Evolutionary conservation across 805 yeast genomes (phyloP).

Genomic region (Kodamaea restingae): DNA sequence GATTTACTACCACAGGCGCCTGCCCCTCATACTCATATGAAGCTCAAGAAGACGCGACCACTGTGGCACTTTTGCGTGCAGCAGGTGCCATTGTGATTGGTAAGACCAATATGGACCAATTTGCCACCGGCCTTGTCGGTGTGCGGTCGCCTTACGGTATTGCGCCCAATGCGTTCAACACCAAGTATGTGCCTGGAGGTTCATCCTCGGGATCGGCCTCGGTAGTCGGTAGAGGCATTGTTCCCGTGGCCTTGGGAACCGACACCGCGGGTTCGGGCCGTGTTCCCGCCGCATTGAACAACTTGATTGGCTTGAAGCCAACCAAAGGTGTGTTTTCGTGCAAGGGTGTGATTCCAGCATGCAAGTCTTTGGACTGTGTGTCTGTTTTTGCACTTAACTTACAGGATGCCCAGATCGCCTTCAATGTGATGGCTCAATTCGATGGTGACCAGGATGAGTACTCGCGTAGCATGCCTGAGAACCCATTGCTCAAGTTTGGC

Average conservation of each 20-base stretch:
- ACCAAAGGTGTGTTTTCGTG: conserved; percentile 85
- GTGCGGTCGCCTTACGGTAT: conserved; percentile 92
- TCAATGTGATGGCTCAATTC: conserved; percentile 64
- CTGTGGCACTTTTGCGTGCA: conserved; percentile 67
- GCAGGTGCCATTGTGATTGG: conserved; percentile 93
- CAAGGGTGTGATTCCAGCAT: conserved; percentile 94
- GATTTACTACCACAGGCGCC: conserved; percentile 87
- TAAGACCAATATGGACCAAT: conserved; percentile 93
- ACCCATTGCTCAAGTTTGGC: conserved; percentile 59
- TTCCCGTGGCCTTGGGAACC: conserved; percentile 87
- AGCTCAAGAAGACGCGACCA: conserved; percentile 71
- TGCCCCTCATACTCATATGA: conserved; percentile 78
- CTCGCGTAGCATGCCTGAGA: conserved; percentile 69
- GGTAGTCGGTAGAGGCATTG: conserved; percentile 84
- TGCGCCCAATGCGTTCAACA: conserved; percentile 74
- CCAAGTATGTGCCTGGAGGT: conserved; percentile 86
- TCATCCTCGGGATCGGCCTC: conserved; percentile 95
- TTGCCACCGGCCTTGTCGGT: conserved; percentile 97
- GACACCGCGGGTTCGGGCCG: conserved; percentile 99
- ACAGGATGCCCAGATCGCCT: conserved; percentile 77
- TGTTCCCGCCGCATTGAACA: conserved; percentile 94
- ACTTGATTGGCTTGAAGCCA: conserved; percentile 88
- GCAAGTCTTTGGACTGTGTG: conserved; percentile 90
- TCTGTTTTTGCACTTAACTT: conserved; percentile 77
- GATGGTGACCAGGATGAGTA: conserved; percentile 72